Evolutionary conservation across 176 grass and related monocot species (phyloP).

Genomic region (Ampelocalamus luodianensis): DNA sequence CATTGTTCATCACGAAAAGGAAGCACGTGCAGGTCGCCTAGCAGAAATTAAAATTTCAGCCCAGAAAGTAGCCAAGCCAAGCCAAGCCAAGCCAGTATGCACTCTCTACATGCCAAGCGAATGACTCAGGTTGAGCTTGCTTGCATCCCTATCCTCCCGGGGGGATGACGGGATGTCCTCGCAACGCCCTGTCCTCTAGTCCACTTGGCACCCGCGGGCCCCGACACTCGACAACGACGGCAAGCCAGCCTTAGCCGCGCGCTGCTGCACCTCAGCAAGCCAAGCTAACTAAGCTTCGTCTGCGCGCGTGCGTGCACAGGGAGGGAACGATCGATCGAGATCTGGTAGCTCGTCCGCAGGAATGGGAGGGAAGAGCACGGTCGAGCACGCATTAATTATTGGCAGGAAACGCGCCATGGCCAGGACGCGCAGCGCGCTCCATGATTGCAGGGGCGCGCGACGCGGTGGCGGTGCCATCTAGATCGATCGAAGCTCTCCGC

Average conservation of each 20-base stretch:
- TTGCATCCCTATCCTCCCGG: slow-evolving; percentile 30
- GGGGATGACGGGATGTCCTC: not conserved
- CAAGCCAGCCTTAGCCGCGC: not conserved
- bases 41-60: not conserved
- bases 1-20: slow-evolving; percentile 13
- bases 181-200: not conserved
- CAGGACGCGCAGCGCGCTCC: not conserved
- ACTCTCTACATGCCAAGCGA: not conserved
- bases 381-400: slow-evolving; percentile 49
- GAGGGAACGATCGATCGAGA: not conserved
- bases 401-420: slow-evolving; percentile 29
- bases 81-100: not conserved
- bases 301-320: slow-evolving; percentile 29
- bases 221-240: slow-evolving; percentile 23
- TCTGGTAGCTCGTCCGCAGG: not conserved
- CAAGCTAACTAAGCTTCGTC: not conserved
- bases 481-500: not conserved
- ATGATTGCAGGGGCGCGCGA: slow-evolving; percentile 46
- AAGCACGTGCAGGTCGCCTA: not conserved
- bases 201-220: slow-evolving; percentile 8
- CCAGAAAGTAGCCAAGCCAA: slow-evolving; percentile 10
- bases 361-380: not conserved
- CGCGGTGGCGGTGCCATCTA: slow-evolving; percentile 6
- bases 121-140: not conserved
- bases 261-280: slow-evolving; percentile 19